Conservation (phyloP, 2,329 filamentous ascomycete species). For the Colletotrichum simmondsii region DNA sequence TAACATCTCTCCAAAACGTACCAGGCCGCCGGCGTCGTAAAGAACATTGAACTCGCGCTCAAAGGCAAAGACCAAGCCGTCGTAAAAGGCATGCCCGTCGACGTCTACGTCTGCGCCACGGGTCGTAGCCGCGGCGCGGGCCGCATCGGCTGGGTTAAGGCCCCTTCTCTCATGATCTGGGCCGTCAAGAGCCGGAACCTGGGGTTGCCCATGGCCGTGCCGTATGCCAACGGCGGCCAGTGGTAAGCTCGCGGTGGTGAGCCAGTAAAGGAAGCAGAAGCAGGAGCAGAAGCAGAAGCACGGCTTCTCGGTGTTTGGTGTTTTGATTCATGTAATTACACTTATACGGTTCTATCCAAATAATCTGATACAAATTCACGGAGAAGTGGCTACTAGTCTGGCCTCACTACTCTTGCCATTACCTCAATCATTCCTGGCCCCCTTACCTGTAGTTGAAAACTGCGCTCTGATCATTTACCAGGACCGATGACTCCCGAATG, state of each 20-base stretch:
- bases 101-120: conserved; percentile 59
- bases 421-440: no score
- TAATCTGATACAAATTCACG: background rate
- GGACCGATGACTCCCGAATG: background rate
- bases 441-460: no score
- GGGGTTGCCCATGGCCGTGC: conserved; percentile 54
- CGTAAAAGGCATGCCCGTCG: conserved; percentile 60
- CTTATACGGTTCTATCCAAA: background rate
- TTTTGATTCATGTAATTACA: background rate
- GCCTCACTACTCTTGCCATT: no score
- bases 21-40: conserved; percentile 61
- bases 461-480: background rate
- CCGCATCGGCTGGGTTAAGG: conserved; percentile 56
- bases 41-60: conserved; percentile 63
- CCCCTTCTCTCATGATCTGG: conserved; percentile 64
- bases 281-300: no score
- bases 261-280: no score
- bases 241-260: conserved; percentile 46
- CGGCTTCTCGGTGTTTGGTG: background rate
- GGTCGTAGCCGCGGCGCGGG: conserved; percentile 63
- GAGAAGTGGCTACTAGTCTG: background rate
- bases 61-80: conserved; percentile 53
- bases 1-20: background rate
- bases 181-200: conserved; percentile 63
- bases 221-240: conserved; percentile 60